phyloP scores from a whole-genome alignment of 352 stramenopile genomes.

The Globisporangium yorkense region DNA sequence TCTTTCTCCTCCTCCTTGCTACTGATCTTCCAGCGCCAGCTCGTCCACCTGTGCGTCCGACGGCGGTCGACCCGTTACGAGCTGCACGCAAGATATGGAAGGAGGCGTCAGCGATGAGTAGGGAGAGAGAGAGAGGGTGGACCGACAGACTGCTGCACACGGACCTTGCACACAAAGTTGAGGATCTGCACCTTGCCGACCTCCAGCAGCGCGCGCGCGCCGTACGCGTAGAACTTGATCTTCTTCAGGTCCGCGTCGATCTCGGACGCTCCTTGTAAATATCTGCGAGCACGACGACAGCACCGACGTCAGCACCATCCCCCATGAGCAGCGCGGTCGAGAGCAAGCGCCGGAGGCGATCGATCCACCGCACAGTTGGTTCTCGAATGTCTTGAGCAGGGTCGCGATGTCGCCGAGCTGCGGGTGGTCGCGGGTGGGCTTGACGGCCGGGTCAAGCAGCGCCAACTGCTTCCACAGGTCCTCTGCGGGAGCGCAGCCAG shows the following conservation, averaged over 20 bases:
- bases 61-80: constrained; percentile 61
- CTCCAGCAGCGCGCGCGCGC: constrained; percentile 57
- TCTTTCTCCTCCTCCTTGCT: constrained; percentile 3
- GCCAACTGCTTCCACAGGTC: constrained; percentile 77
- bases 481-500: constrained; percentile 21
- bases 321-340: no score
- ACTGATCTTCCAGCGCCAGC: constrained; percentile 50
- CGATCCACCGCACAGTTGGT: constrained; percentile 41
- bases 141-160: background rate
- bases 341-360: no score
- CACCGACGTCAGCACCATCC: constrained; percentile 2
- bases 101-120: background rate
- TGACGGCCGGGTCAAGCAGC: constrained; percentile 54
- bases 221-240: constrained; percentile 69
- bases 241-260: constrained; percentile 75
- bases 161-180: constrained; percentile 86
- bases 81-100: constrained; percentile 15
- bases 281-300: constrained; percentile 22
- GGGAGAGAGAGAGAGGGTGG: background rate
- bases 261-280: constrained; percentile 62
- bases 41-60: constrained; percentile 68
- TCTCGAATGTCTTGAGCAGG: constrained; percentile 76
- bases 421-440: constrained; percentile 51
- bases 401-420: constrained; percentile 64
- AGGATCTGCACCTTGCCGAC: constrained; percentile 84